Evolutionary conservation across 768 basidiomycete genomes (phyloP).

Genomic region (Tulasnella sp.): DNA sequence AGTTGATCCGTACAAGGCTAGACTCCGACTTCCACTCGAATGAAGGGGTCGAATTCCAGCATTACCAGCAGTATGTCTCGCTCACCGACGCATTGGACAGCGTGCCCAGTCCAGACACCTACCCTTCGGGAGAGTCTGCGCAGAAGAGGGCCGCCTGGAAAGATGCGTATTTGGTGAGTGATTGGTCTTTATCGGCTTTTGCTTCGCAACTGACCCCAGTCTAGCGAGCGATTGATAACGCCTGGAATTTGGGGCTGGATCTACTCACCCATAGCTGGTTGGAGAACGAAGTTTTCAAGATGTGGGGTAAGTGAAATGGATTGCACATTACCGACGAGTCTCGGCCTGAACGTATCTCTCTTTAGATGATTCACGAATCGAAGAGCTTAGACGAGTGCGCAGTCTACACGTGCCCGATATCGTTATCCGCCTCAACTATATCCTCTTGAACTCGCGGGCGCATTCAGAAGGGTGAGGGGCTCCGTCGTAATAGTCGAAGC

Average conservation of each 20-base stretch:
- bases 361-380: slow-evolving; percentile 57
- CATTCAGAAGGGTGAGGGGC: slow-evolving; percentile 64
- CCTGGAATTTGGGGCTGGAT: slow-evolving; percentile 66
- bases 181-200: background rate
- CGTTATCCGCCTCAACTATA: slow-evolving; percentile 78
- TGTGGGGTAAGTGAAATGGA: background rate
- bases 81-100: slow-evolving; percentile 53
- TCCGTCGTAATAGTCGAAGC: background rate
- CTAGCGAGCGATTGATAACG: slow-evolving; percentile 53
- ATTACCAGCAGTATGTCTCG: slow-evolving; percentile 78
- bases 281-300: slow-evolving; percentile 44
- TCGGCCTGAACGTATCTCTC: background rate
- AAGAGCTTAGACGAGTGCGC: slow-evolving; percentile 78
- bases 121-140: slow-evolving; percentile 34
- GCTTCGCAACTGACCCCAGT: background rate
- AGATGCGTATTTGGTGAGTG: slow-evolving; percentile 32
- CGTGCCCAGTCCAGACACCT: slow-evolving; percentile 29
- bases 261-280: slow-evolving; percentile 81
- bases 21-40: slow-evolving; percentile 28
- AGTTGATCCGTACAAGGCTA: slow-evolving; percentile 4
- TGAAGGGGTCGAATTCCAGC: slow-evolving; percentile 57
- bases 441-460: slow-evolving; percentile 65
- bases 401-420: slow-evolving; percentile 90
- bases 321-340: background rate
- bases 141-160: slow-evolving; percentile 33